A percentile compares a stretch with the other conserved stretches of the same genome.
Conservation (phyloP, 495 filamentous ascomycete species). For the Margaritispora aquatica region DNA sequence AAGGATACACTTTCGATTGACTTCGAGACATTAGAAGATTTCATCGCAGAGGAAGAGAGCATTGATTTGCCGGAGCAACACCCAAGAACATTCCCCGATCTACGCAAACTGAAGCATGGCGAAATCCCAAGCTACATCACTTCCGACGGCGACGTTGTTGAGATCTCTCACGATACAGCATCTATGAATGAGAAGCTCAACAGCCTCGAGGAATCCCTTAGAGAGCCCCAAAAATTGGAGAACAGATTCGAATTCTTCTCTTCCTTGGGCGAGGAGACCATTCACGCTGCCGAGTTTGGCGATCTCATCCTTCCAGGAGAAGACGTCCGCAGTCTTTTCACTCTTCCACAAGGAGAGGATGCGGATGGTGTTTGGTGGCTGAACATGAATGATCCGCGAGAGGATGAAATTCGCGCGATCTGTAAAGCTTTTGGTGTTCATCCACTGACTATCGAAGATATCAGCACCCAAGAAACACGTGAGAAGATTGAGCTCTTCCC, state of each 20-base stretch:
- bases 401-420: slow-evolving; percentile 82
- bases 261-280: slow-evolving; percentile 82
- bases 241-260: slow-evolving; percentile 95
- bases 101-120: slow-evolving; percentile 25
- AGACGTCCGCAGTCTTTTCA: slow-evolving; percentile 82
- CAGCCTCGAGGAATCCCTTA: slow-evolving; percentile 8
- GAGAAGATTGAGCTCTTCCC: slow-evolving; percentile 98
- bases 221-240: slow-evolving; percentile 26
- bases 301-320: slow-evolving; percentile 85
- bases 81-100: slow-evolving; percentile 55
- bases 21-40: slow-evolving; percentile 83
- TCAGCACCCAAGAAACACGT: slow-evolving; percentile 84
- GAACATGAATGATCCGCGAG: slow-evolving; percentile 83
- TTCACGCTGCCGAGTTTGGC: slow-evolving; percentile 83
- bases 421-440: slow-evolving; percentile 90
- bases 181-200: slow-evolving; percentile 30
- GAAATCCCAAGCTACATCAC: slow-evolving; percentile 28
- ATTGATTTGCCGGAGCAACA: slow-evolving; percentile 30
- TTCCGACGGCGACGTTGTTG: slow-evolving; percentile 41
- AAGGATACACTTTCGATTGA: slow-evolving; percentile 58
- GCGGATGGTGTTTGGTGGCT: slow-evolving; percentile 89
- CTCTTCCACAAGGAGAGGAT: slow-evolving; percentile 54
- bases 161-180: slow-evolving; percentile 32
- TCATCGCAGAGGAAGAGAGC: slow-evolving; percentile 54
- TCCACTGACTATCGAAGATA: slow-evolving; percentile 90